Conservation (phyloP, 2,329 filamentous ascomycete species). For the Hortaea werneckii region DNA sequence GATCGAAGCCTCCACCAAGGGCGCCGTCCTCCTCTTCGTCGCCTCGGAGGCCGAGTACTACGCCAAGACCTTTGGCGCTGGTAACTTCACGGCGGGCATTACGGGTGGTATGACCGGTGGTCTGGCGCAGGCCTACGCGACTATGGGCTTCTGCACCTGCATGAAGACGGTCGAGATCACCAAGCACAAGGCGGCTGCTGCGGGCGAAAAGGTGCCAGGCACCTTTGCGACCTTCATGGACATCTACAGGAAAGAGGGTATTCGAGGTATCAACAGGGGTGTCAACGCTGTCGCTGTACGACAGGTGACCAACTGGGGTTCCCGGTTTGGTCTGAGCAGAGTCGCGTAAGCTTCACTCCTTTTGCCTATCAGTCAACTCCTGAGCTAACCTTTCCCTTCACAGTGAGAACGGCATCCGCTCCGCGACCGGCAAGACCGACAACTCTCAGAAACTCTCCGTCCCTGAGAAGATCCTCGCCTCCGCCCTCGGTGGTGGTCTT, state of each 20-base stretch:
- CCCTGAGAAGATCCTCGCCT: constrained; percentile 80
- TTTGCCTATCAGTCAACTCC: not conserved
- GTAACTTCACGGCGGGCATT: constrained; percentile 82
- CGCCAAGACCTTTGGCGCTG: constrained; percentile 66
- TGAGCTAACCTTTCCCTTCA: constrained; percentile 1
- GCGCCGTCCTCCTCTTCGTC: constrained; percentile 96
- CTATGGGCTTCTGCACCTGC: constrained; percentile 99
- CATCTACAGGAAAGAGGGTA: constrained; percentile 90
- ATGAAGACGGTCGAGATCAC: constrained; percentile 99
- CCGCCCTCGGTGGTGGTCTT: constrained; percentile 80
- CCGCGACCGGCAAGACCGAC: constrained; percentile 65
- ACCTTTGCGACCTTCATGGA: constrained; percentile 94
- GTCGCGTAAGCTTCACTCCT: constrained; percentile 45
- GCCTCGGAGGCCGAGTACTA: constrained; percentile 96
- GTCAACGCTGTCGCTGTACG: constrained; percentile 98
- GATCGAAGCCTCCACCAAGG: constrained; percentile 99
- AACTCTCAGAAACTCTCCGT: constrained; percentile 61
- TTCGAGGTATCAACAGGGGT: constrained; percentile 93
- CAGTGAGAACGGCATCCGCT: constrained; percentile 72
- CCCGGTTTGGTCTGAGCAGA: constrained; percentile 84
- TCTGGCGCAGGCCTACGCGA: constrained; percentile 95
- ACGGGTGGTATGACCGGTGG: constrained; percentile 83
- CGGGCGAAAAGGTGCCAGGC: constrained; percentile 74
- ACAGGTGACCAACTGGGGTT: constrained; percentile 99
- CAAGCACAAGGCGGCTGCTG: constrained; percentile 83